phyloP scores from a whole-genome alignment of 257 asterid species.

The Echites panduratus region DNA sequence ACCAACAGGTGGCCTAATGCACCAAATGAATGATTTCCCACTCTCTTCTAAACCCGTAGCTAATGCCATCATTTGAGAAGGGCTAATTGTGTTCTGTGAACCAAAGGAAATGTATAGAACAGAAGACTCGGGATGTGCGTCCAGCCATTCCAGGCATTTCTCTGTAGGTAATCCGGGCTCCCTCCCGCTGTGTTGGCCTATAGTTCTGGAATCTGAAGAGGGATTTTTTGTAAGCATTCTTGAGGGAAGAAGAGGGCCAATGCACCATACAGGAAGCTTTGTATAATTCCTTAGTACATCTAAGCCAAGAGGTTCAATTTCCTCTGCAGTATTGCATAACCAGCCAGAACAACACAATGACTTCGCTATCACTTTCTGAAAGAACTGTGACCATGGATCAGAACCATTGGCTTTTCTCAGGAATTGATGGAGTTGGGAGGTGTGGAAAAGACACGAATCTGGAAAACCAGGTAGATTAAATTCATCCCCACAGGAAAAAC shows the following conservation, averaged over 20 bases:
- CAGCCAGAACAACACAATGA: slow-evolving; percentile 49
- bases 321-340: slow-evolving; percentile 62
- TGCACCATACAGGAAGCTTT: slow-evolving; percentile 65
- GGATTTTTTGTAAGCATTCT: slow-evolving; percentile 27
- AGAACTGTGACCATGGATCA: slow-evolving; percentile 72
- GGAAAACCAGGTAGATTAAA: slow-evolving; percentile 57
- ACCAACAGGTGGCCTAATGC: slow-evolving; percentile 71
- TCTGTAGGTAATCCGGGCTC: slow-evolving; percentile 59
- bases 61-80: slow-evolving; percentile 75
- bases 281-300: slow-evolving; percentile 32
- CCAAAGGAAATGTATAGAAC: slow-evolving; percentile 85
- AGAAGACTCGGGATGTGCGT: slow-evolving; percentile 30
- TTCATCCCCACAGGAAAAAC: slow-evolving; percentile 26
- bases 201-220: neutral
- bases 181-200: slow-evolving; percentile 51
- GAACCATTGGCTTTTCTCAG: slow-evolving; percentile 62
- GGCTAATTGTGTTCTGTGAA: slow-evolving; percentile 77
- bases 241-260: slow-evolving; percentile 76
- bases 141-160: slow-evolving; percentile 67
- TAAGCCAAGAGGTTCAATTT: slow-evolving; percentile 62
- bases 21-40: slow-evolving; percentile 62
- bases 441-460: slow-evolving; percentile 40
- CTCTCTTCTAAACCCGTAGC: slow-evolving; percentile 73
- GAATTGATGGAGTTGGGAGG: slow-evolving; percentile 50
- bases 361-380: slow-evolving; percentile 40